These are phyloP conservation scores for Wallacemonas rigidus DNA, from an alignment of 208 protist species.

Conservation along the genomic window DNA sequence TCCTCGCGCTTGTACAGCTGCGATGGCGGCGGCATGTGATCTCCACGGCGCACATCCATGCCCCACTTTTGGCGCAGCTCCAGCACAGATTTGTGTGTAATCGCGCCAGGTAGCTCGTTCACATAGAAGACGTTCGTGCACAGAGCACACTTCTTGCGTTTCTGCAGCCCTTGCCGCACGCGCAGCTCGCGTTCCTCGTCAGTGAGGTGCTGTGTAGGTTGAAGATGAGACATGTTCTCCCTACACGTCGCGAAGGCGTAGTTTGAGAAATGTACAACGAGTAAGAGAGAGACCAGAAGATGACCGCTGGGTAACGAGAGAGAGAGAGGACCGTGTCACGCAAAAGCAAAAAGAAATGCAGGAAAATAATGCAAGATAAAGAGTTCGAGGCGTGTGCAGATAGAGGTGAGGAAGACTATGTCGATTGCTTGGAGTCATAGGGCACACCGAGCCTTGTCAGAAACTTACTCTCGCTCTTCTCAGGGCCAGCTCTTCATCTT, in stretches of 20 bases:
- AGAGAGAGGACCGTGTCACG: too few species aligned
- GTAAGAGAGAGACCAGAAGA: too few species aligned
- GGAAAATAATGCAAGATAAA: too few species aligned
- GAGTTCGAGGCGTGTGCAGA: too few species aligned
- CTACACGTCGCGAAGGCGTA: not conserved
- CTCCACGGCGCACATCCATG: constrained; percentile 78
- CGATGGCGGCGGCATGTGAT: constrained; percentile 89
- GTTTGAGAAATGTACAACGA: too few species aligned
- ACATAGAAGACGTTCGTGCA: constrained; percentile 92
- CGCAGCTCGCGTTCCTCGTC: constrained; percentile 74
- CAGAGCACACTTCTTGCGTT: constrained; percentile 89
- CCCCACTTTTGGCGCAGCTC: constrained; percentile 91
- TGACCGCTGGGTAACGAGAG: too few species aligned
- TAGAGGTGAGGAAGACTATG: too few species aligned
- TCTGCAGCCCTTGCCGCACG: constrained; percentile 90
- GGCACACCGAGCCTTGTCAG: too few species aligned
- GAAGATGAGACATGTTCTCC: constrained; percentile 24
- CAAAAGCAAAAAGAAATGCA: too few species aligned
- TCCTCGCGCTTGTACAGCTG: constrained; percentile 92
- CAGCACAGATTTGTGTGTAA: constrained; percentile 92
- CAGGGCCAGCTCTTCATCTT: too few species aligned
- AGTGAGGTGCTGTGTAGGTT: constrained; percentile 40
- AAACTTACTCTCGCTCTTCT: too few species aligned
- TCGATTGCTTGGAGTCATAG: too few species aligned
- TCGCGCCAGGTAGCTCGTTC: constrained; percentile 88